phyloP scores from a whole-genome alignment of 441 rosid genomes.

The Adansonia grandidieri region DNA sequence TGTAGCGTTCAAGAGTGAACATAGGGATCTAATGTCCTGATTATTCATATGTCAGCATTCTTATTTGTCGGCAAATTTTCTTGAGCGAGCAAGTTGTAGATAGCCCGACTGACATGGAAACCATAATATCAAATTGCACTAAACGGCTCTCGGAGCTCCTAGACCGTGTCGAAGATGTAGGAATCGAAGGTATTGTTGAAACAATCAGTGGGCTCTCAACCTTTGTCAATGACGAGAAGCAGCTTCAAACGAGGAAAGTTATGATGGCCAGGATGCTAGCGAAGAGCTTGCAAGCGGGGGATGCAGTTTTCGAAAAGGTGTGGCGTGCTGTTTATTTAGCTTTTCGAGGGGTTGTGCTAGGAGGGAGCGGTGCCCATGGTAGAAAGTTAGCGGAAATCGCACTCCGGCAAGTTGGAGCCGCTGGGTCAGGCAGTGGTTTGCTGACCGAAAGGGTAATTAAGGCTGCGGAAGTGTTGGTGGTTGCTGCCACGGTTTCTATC shows the following conservation, averaged over 20 bases:
- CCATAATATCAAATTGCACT: constrained; percentile 45
- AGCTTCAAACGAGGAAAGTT: constrained; percentile 52
- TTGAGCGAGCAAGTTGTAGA: constrained; percentile 53
- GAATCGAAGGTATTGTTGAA: constrained; percentile 66
- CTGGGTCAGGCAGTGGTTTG: constrained; percentile 47
- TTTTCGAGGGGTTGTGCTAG: constrained; percentile 68
- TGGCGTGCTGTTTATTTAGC: constrained; percentile 71
- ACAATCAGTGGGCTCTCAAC: constrained; percentile 44
- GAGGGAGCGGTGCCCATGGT: constrained; percentile 62
- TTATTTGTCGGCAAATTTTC: constrained; percentile 76
- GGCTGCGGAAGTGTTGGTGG: constrained; percentile 62
- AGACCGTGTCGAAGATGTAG: constrained; percentile 55
- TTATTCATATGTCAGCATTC: constrained; percentile 57
- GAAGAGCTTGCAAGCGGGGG: constrained; percentile 83
- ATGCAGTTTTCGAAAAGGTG: constrained; percentile 78
- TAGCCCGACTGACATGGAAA: constrained; percentile 58
- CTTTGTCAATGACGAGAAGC: constrained; percentile 35
- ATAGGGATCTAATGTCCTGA: constrained; percentile 19
- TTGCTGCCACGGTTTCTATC: constrained; percentile 66
- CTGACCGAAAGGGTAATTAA: constrained; percentile 63
- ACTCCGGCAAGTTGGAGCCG: constrained; percentile 69
- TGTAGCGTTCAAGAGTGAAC: not conserved
- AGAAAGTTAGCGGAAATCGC: constrained; percentile 61
- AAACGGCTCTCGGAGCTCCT: constrained; percentile 55
- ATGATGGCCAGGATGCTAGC: constrained; percentile 71